A percentile compares a stretch with the other conserved stretches of the same genome.
These are phyloP conservation scores for Schizosaccharomyces lindneri DNA, from an alignment of 805 yeast species.

Conservation along the genomic window DNA sequence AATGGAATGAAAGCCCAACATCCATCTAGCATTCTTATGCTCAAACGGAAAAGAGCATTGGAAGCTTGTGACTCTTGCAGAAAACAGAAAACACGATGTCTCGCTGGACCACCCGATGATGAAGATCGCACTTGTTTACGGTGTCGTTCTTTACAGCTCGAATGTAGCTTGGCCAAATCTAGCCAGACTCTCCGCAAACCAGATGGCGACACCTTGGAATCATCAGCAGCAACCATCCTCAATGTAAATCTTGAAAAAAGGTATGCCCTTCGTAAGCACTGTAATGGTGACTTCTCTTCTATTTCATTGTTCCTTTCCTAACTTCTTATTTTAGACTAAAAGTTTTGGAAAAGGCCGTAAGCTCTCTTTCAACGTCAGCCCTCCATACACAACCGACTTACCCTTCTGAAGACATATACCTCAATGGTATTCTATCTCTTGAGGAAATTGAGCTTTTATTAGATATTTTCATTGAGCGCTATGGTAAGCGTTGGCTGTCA, in stretches of 20 bases:
- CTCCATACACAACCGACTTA: background rate
- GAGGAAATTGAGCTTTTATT: background rate
- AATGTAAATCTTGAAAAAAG: background rate
- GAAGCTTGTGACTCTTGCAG: conserved; percentile 1
- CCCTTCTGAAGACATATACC: background rate
- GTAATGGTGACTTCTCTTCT: too few species aligned
- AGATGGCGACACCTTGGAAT: background rate
- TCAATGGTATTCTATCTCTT: background rate
- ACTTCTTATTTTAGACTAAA: background rate
- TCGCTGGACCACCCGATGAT: background rate
- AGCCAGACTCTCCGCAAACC: background rate
- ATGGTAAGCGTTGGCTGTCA: background rate
- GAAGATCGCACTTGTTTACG: background rate
- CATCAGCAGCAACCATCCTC: background rate
- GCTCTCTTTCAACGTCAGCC: background rate
- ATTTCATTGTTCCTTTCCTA: background rate
- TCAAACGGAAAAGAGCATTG: background rate
- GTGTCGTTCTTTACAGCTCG: background rate
- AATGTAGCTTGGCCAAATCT: background rate
- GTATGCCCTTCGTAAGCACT: background rate
- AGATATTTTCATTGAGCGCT: background rate
- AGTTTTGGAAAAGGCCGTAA: background rate
- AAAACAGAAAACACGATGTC: background rate
- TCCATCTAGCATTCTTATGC: background rate
- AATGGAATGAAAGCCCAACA: background rate